Base-by-base conservation (phyloP, 1,284 basidiomycete genomes). In the Puccinia polysora region DNA sequence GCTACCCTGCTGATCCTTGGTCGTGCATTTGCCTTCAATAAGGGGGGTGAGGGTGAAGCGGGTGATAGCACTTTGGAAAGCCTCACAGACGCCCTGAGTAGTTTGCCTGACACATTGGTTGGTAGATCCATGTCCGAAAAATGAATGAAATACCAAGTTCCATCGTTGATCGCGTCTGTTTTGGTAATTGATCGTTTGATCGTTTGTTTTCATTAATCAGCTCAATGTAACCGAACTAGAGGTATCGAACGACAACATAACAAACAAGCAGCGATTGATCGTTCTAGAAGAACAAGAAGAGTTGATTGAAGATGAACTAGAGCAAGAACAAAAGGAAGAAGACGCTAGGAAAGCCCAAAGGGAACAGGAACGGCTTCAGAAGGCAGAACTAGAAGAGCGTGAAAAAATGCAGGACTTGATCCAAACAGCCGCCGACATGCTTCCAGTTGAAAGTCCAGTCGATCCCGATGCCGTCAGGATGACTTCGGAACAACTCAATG, bases 211-310 rank as follows among this genome's bases (percentile, higher is more conserved):
- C 14, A 25, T 47, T 63, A 15, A 30, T 59, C 75, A 93, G 90
- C 84, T 98, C 64, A 97, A 90, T 81, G 95, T 98, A 84, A 91
- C 95, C 28, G 95, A 97, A 81, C 85, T 98, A 59, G 90, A 93
- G 81, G 93, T 97, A 53, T 91, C 92, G 77, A 89, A 88, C 71
- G 92, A 96, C 64, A 89, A 89, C 67, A 90, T 93, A 15, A 91
- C 88, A 77, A 97, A 97, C 85, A 96, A 97, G 84, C 91, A 97
- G 83, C 93, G 95, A 81, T 86, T 98, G 73, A 95, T 97, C 77
- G 95, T 99, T 7, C 83, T 99, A 80, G 90, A 96, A 78, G 91
- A 99, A 80, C 95, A 98, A 81, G 92, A 98, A 80, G 95, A 98
- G 81, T 89, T 99, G 74, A 99, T 99, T 79, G 94, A 97, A 80